phyloP scores from a whole-genome alignment of 75 land plant species.

The Picea glauca region DNA sequence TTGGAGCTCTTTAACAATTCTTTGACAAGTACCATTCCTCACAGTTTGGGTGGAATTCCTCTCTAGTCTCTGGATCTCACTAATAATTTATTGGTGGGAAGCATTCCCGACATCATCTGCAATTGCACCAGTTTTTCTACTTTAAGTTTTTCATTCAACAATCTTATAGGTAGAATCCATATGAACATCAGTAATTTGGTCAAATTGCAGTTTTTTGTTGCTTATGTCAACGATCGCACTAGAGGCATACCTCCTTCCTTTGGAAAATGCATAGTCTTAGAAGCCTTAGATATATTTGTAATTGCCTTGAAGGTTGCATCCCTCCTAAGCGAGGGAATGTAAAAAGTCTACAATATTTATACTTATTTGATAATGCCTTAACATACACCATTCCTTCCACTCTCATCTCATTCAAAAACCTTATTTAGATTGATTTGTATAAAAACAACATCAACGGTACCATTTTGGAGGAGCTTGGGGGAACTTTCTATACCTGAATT shows the following conservation, averaged over 20 bases:
- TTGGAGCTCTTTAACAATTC: slow-evolving; percentile 38
- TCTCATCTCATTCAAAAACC: slow-evolving; percentile 31
- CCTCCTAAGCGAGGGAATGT: slow-evolving; percentile 51
- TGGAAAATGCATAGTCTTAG: slow-evolving; percentile 26
- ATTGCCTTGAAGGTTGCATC: slow-evolving; percentile 40
- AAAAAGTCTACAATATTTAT: slow-evolving; percentile 24
- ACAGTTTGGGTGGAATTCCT: slow-evolving; percentile 33
- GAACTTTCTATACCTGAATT: no score
- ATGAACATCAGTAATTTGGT: slow-evolving; percentile 26
- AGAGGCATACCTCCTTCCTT: slow-evolving; percentile 60
- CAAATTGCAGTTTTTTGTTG: slow-evolving; percentile 36
- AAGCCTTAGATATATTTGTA: slow-evolving; percentile 42
- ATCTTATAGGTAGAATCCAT: slow-evolving; percentile 54
- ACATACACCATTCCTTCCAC: slow-evolving; percentile 48
- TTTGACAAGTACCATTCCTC: slow-evolving; percentile 57
- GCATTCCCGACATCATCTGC: slow-evolving; percentile 45
- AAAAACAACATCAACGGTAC: slow-evolving; percentile 20
- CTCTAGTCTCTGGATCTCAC: slow-evolving; percentile 36
- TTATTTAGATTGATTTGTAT: slow-evolving; percentile 23
- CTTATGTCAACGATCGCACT: slow-evolving; percentile 20
- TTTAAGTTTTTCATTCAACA: slow-evolving; percentile 24
- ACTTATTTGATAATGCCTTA: slow-evolving; percentile 36
- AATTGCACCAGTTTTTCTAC: slow-evolving; percentile 30
- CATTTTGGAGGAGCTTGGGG: no score
- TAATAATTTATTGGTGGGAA: slow-evolving; percentile 19